phyloP scores from a whole-genome alignment of 306 rosid genomes.

The Lathyrus tuberosus region DNA sequence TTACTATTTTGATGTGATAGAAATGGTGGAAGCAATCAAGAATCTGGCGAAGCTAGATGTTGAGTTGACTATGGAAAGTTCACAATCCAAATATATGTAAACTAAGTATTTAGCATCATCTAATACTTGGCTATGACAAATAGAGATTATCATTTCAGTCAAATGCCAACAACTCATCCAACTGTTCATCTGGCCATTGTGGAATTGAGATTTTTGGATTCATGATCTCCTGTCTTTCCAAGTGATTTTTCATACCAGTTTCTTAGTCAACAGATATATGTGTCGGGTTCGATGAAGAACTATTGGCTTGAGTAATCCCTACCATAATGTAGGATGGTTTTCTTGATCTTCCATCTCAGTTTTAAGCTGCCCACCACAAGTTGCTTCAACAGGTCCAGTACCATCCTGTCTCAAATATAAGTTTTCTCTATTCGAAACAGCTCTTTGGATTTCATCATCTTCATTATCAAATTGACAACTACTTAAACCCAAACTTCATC shows the following conservation, averaged over 20 bases:
- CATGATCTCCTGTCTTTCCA: conserved; percentile 34
- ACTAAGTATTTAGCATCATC: no score
- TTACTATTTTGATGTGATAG: no score
- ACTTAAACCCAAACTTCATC: conserved; percentile 32
- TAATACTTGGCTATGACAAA: no score
- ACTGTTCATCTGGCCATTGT: conserved; percentile 87
- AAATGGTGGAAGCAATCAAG: no score
- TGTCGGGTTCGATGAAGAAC: no score
- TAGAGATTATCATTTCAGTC: no score
- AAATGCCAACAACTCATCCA: conserved; percentile 67
- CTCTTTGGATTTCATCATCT: conserved; percentile 31
- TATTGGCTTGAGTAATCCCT: no score
- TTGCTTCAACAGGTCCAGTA: conserved; percentile 24
- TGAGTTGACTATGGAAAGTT: no score
- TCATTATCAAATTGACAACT: conserved; percentile 34
- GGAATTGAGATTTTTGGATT: conserved; percentile 49
- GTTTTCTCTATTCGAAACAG: conserved; percentile 37
- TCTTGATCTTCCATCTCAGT: no score
- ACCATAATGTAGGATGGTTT: conserved; percentile 15
- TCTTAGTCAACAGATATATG: conserved; percentile 40
- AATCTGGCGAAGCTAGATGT: no score
- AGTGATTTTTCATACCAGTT: conserved; percentile 21
- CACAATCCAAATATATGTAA: no score
- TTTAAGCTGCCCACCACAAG: conserved; percentile 32
- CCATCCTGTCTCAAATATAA: conserved; percentile 26